A percentile compares a stretch with the other conserved stretches of the same genome.
Evolutionary conservation across 192 early-diverging fungal species (phyloP).

Genomic region (Diversispora epigaea): DNA sequence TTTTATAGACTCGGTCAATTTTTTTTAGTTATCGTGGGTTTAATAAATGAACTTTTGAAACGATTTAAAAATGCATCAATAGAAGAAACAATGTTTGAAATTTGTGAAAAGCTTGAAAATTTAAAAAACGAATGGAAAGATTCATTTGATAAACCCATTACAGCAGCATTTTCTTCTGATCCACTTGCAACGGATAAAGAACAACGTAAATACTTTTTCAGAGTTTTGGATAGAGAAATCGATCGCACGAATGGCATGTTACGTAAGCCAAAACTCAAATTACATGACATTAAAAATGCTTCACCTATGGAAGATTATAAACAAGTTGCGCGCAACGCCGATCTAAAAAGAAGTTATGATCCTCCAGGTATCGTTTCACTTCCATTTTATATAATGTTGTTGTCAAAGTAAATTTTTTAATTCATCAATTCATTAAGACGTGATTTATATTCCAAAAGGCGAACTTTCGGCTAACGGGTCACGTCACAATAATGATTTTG

Average conservation of each 20-base stretch:
- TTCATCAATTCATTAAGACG: too few species aligned
- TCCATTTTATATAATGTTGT: neutral
- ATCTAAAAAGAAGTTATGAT: neutral
- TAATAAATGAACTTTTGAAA: conserved; percentile 40
- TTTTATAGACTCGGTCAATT: conserved; percentile 25
- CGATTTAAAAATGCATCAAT: conserved; percentile 36
- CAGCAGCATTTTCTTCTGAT: neutral
- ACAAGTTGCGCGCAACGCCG: neutral
- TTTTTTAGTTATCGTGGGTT: conserved; percentile 37
- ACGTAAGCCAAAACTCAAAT: neutral
- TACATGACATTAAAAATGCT: too few species aligned
- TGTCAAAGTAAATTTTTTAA: too few species aligned
- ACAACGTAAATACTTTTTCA: conserved; percentile 1
- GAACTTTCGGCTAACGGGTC: conserved; percentile 37
- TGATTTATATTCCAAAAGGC: conserved; percentile 21
- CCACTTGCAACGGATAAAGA: neutral
- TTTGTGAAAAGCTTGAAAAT: neutral
- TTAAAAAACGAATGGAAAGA: conserved; percentile 26
- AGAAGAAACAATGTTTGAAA: conserved; percentile 3
- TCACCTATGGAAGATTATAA: too few species aligned
- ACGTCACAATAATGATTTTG: conserved; percentile 57
- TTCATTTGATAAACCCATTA: neutral
- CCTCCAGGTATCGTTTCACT: neutral
- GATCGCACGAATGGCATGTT: conserved; percentile 2
- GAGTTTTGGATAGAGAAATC: conserved; percentile 16